A percentile compares a stretch with the other conserved stretches of the same genome.
phyloP scores from a whole-genome alignment of 2,329 filamentous ascomycete species.

The Colletotrichum theobromicola region DNA sequence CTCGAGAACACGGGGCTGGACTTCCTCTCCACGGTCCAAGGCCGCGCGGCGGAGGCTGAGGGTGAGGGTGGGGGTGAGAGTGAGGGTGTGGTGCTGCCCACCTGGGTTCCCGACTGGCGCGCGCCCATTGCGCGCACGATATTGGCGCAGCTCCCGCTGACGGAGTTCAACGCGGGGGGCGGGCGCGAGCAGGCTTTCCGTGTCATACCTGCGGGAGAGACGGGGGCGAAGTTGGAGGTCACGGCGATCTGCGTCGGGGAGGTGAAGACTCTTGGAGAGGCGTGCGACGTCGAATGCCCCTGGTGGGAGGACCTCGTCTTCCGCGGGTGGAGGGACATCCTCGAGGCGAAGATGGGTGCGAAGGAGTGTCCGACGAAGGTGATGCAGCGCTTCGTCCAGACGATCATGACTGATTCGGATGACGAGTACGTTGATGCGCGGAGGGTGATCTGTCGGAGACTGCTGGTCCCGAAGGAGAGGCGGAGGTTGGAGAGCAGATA shows the following conservation, averaged over 20 bases:
- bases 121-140: not conserved
- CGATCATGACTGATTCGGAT: not conserved
- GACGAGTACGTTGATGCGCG: not conserved
- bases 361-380: not conserved
- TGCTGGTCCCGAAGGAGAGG: not conserved
- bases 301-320: not conserved
- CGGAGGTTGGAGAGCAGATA: not conserved
- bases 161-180: not conserved
- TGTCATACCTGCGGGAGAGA: not conserved
- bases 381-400: not conserved
- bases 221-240: not conserved
- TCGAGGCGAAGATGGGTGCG: not conserved
- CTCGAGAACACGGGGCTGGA: not conserved
- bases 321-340: not conserved
- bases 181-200: not conserved
- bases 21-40: not conserved
- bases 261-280: not conserved
- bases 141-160: not conserved
- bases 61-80: not conserved
- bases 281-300: not conserved
- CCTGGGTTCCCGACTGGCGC: conserved; percentile 1
- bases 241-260: not conserved
- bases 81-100: not conserved
- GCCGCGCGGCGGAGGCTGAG: too few relatives aligned
- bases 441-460: not conserved